These are phyloP conservation scores for Sextonia rubra DNA, from an alignment of 164 flowering plant species.

Conservation along the genomic window DNA sequence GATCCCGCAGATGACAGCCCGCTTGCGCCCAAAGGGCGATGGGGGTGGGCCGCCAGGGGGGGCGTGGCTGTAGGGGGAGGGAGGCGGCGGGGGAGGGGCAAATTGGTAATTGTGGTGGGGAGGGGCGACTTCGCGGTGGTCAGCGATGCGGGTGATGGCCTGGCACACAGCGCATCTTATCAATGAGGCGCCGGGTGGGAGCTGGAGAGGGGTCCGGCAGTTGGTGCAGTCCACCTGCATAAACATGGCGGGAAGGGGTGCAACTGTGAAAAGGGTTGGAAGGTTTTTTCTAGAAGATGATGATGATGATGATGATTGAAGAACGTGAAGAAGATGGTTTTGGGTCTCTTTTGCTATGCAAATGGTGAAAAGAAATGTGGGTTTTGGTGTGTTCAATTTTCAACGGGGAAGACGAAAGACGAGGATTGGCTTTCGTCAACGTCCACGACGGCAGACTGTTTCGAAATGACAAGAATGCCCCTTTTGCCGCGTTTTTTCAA, in stretches of 20 bases:
- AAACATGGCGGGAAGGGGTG: constrained; percentile 10
- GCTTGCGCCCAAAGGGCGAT: constrained; percentile 49
- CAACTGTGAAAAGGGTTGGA: background rate
- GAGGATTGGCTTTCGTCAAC: too few relatives aligned
- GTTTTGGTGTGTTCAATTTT: too few relatives aligned
- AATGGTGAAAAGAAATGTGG: too few relatives aligned
- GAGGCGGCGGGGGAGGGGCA: constrained; percentile 12
- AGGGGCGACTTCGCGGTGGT: constrained; percentile 21
- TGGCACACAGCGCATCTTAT: constrained; percentile 55
- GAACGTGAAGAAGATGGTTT: background rate
- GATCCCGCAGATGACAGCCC: constrained; percentile 70
- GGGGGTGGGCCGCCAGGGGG: constrained; percentile 43
- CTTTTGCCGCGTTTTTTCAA: too few relatives aligned
- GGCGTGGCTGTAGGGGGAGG: constrained; percentile 36
- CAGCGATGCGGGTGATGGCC: constrained; percentile 41
- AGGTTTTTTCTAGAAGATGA: background rate
- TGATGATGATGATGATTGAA: background rate
- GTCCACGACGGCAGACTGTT: too few relatives aligned
- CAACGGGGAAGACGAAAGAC: background rate
- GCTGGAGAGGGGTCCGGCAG: constrained; percentile 52
- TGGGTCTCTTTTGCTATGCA: too few relatives aligned
- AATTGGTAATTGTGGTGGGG: constrained; percentile 7
- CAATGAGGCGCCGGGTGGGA: constrained; percentile 53
- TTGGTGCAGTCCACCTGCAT: constrained; percentile 49
- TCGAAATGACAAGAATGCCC: too few relatives aligned